Conservation (phyloP, 805 yeast genomes). For the Metschnikowia lachancei region DNA sequence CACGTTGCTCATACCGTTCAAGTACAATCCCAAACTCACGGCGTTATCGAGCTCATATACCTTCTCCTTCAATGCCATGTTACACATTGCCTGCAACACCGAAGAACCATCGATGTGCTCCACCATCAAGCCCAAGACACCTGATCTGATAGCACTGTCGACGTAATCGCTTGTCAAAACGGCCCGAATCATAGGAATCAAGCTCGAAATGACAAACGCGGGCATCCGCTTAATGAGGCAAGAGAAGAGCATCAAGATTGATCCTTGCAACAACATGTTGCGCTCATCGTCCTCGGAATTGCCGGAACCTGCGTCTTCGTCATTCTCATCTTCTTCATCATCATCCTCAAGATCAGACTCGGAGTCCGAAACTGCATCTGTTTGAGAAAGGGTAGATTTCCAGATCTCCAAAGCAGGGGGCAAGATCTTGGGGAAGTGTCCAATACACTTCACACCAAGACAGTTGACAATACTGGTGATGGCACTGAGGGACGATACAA, state of each 20-base stretch:
- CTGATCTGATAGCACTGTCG: slow-evolving; percentile 57
- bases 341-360: slow-evolving; percentile 16
- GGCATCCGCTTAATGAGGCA: slow-evolving; percentile 81
- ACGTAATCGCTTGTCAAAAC: slow-evolving; percentile 58
- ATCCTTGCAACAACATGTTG: slow-evolving; percentile 54
- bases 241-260: slow-evolving; percentile 69
- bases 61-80: slow-evolving; percentile 53
- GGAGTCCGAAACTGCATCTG: slow-evolving; percentile 17
- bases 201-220: slow-evolving; percentile 69
- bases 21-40: slow-evolving; percentile 58
- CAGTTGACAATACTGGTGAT: slow-evolving; percentile 67
- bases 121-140: slow-evolving; percentile 59
- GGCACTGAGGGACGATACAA: slow-evolving; percentile 70
- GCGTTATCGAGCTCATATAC: slow-evolving; percentile 35
- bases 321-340: slow-evolving; percentile 12
- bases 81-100: slow-evolving; percentile 58
- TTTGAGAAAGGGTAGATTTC: slow-evolving; percentile 30
- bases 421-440: slow-evolving; percentile 79
- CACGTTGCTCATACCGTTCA: slow-evolving; percentile 63
- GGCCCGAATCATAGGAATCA: slow-evolving; percentile 58
- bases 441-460: slow-evolving; percentile 83
- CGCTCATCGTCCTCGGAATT: slow-evolving; percentile 29
- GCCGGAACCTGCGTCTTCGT: slow-evolving; percentile 8
- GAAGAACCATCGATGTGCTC: slow-evolving; percentile 65
- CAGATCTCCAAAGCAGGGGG: slow-evolving; percentile 69